Evolutionary conservation across 1,284 basidiomycete genomes (phyloP), one percentile per base, ranked within the genome.

Genomic region (Rhodotorula sp.): DNA sequence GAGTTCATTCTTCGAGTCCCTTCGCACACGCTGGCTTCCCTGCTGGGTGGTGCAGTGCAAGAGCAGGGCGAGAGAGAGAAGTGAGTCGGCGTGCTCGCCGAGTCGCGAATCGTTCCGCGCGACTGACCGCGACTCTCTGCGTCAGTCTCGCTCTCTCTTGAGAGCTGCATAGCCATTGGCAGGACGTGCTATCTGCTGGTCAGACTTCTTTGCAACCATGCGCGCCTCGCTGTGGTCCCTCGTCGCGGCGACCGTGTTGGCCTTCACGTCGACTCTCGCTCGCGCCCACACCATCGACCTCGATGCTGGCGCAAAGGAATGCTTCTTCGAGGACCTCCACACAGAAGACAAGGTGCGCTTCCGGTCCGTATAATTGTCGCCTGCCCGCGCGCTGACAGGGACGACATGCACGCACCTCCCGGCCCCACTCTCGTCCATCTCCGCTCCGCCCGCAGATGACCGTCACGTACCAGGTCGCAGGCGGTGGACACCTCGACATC

Each of bases 261-360:
- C 59, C 4, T 43, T 63, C 14, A 14, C 29, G 26, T 16, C 26
- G 54, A 18, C 18, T 48, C 56, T 51, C 54, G 65, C 51, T 7
- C 61, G 29, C 23, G 70, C 70, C 3, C 76, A 77, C 74, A 77
- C 76, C 57, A 73, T 77, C 70, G 76, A 77, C 69, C 63, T 77
- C 59, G 65, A 66, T 20, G 70, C 71, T 2, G 69, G 69, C 51
- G 87, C 87, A 79, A 94, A 93, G 81, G 93, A 97, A 79, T 99
- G 96, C 83, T 99, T 96, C 86, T 98, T 97, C 81, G 97, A 99
- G 84, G 93, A 96, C 82, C 86, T 99, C 47, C 93, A 97, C 80
- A 85, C 88, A 71, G 90, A 95, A 81, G 96, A 99, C 87, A 91
- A 93, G 86, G 94, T 93, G 69, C 68, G 83, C 1, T 34, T 51